Base-by-base conservation (phyloP, 116 monocot genomes). In the Phalaenopsis hybrid region DNA sequence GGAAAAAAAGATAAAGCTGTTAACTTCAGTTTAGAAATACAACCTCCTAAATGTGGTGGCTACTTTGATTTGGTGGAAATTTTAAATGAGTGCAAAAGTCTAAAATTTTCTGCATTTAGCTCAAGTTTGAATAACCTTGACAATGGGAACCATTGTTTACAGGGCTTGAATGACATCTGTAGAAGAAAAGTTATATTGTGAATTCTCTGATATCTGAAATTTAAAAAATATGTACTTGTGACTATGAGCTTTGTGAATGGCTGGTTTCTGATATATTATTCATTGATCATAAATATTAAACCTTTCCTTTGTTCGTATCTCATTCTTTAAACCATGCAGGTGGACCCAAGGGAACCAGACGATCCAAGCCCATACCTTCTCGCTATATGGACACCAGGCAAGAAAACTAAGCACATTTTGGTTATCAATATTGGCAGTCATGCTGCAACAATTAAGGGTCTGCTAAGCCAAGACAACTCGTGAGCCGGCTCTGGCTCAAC, bases 371-470 rank as follows among this genome's bases (percentile, higher is more conserved):
- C 96, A 8, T 96, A 96, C 81, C 92, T 96, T 78, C 91, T 96
- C 31, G 92, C 96, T 23, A 96, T 96, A 80, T 96, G 96, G 96
- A 89, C 90, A 49, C 89, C 94, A 90, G 96, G 96, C 84, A 94
- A 91, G 84, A 59, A 70, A 20, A 44, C 44, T 23, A 16, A 25
- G 17, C 17, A 49, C 41, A 63, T n/a, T 46, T 8, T 63, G 16
- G 50, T 44, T 48, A 69, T 79, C 31, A 23, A 20, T 68, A 67
- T 68, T 12, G 9, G 18, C 11, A 58, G 10, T 45, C 28, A 28
- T 28, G 28, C 28, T 28, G 28, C 28, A 28, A 28, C 28, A 28
- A 28, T 28, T 28, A 28, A 28, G 28, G 28, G 28, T 28, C 28
- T 28, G 28, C 28, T 28, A 37, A 37, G 37, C 37, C 37, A 37